phyloP scores from a whole-genome alignment of 2,329 filamentous ascomycete species.

The Penicillium hesseltinei region DNA sequence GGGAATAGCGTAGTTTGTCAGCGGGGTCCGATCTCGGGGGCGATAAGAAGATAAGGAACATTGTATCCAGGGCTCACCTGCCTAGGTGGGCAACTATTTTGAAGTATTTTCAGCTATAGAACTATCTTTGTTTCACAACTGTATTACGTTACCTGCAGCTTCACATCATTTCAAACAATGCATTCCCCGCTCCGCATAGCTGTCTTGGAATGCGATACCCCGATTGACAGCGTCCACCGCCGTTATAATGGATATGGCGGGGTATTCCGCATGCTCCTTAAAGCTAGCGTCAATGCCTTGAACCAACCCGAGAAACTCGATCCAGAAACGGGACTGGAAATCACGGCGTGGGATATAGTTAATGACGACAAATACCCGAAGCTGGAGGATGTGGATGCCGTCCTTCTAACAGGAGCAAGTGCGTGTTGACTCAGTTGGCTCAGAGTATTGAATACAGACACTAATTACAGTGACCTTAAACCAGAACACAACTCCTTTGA shows the following conservation, averaged over 20 bases:
- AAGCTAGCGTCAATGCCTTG: slow-evolving; percentile 52
- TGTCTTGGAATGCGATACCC: slow-evolving; percentile 83
- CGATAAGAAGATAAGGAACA: background rate
- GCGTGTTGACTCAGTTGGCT: slow-evolving; percentile 25
- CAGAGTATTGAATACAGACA: background rate
- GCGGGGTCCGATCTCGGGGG: background rate
- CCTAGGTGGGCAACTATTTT: background rate
- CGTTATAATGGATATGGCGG: slow-evolving; percentile 72
- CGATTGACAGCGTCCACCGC: slow-evolving; percentile 61
- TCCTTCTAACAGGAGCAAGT: slow-evolving; percentile 75
- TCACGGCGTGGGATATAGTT: slow-evolving; percentile 71
- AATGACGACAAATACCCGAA: slow-evolving; percentile 66
- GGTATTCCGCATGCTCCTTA: slow-evolving; percentile 63
- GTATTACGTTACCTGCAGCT: background rate
- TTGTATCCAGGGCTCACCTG: background rate
- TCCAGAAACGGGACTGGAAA: slow-evolving; percentile 48
- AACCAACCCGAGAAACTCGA: slow-evolving; percentile 31
- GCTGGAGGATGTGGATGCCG: slow-evolving; percentile 72
- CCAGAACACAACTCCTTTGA: slow-evolving; percentile 73
- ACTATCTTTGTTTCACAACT: background rate
- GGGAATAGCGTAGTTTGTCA: background rate
- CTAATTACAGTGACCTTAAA: background rate
- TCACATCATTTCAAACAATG: slow-evolving; percentile 24
- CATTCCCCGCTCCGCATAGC: slow-evolving; percentile 67
- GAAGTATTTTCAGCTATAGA: background rate